These are phyloP conservation scores for Aulographum hederae DNA, from an alignment of 2,329 filamentous ascomycete species.

Conservation along the genomic window DNA sequence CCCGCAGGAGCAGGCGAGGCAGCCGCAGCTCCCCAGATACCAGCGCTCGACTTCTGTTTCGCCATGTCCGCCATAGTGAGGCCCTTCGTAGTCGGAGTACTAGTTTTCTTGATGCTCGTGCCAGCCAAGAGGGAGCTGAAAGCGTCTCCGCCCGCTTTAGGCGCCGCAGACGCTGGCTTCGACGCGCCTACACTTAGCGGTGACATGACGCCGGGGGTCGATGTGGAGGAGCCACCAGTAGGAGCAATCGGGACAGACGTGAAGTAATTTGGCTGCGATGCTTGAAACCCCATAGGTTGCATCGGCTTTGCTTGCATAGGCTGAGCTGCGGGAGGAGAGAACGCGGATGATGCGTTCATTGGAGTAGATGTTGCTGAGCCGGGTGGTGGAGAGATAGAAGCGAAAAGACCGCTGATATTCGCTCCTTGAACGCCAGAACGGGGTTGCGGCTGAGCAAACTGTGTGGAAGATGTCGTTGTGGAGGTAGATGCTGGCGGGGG, in stretches of 20 bases:
- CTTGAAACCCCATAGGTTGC: slow-evolving; percentile 51
- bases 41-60: slow-evolving; percentile 92
- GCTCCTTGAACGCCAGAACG: slow-evolving; percentile 67
- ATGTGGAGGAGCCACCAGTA: slow-evolving; percentile 12
- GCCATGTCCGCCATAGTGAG: slow-evolving; percentile 83
- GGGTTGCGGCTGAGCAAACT: slow-evolving; percentile 69
- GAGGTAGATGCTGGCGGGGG: slow-evolving; percentile 27
- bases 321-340: slow-evolving; percentile 15
- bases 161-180: slow-evolving; percentile 21
- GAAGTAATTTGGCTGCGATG: slow-evolving; percentile 82
- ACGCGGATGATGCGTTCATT: slow-evolving; percentile 11
- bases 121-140: slow-evolving; percentile 80
- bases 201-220: slow-evolving; percentile 17
- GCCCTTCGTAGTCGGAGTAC: slow-evolving; percentile 30
- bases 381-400: slow-evolving; percentile 59
- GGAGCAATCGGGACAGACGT: slow-evolving; percentile 48
- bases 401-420: slow-evolving; percentile 66
- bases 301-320: slow-evolving; percentile 25
- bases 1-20: slow-evolving; percentile 11
- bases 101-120: slow-evolving; percentile 55
- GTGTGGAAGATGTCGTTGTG: slow-evolving; percentile 36
- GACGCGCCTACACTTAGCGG: slow-evolving; percentile 16
- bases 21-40: slow-evolving; percentile 70
- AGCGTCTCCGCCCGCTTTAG: slow-evolving; percentile 52
- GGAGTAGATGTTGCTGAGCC: slow-evolving; percentile 33